Conservation (phyloP, 352 stramenopile genomes). For the Elongisporangium undulatum region DNA sequence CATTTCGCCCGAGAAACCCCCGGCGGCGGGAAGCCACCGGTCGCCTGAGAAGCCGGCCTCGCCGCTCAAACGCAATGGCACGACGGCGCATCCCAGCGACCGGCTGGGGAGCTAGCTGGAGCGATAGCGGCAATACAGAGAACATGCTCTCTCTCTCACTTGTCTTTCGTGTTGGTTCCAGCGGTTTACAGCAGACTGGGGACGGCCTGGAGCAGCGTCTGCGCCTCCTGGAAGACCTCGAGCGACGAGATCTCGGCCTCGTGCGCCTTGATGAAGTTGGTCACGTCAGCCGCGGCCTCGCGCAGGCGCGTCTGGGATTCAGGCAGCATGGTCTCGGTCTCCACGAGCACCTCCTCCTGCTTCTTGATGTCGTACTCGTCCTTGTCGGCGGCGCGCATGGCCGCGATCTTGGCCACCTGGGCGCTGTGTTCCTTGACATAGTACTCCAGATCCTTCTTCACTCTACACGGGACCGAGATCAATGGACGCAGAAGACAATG, state of each 20-base stretch:
- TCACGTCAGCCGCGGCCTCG: conserved; percentile 51
- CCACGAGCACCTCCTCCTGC: conserved; percentile 74
- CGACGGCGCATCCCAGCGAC: conserved; percentile 1
- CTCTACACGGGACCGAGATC: conserved; percentile 14
- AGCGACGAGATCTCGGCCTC: conserved; percentile 31
- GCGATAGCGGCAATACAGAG: neutral
- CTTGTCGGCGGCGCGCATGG: conserved; percentile 47
- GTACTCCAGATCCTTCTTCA: conserved; percentile 84
- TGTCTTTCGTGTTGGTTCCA: conserved; percentile 1
- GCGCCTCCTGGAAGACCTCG: conserved; percentile 37
- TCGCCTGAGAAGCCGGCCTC: conserved; percentile 15
- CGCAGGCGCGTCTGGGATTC: conserved; percentile 68
- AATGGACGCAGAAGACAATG: neutral
- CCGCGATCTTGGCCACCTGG: conserved; percentile 54
- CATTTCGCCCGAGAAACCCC: conserved; percentile 50
- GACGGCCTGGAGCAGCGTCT: conserved; percentile 38
- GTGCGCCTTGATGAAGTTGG: conserved; percentile 38
- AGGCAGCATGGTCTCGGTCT: conserved; percentile 79
- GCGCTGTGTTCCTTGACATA: conserved; percentile 68
- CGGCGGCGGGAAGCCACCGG: conserved; percentile 6
- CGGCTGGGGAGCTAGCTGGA: neutral
- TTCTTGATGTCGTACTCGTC: conserved; percentile 80
- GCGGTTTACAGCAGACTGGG: conserved; percentile 24
- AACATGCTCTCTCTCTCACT: neutral
- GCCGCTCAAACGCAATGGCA: conserved; percentile 7